These are phyloP conservation scores for Tetrastigma voinierianum DNA, from an alignment of 164 flowering plant species.

Conservation along the genomic window DNA sequence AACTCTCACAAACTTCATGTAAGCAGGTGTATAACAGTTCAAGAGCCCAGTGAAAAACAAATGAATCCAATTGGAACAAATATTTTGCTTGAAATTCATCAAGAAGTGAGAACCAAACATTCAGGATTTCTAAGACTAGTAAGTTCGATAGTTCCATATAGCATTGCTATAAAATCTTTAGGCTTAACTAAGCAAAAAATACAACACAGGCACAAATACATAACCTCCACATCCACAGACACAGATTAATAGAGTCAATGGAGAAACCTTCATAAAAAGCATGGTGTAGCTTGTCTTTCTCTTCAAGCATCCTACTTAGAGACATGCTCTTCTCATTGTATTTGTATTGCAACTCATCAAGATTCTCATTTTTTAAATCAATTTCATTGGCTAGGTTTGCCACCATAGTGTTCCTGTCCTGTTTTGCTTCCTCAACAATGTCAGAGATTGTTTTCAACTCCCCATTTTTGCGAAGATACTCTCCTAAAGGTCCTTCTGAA, in stretches of 20 bases:
- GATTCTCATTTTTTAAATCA: conserved; percentile 43
- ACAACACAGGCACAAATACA: neutral
- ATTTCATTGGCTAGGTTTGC: conserved; percentile 39
- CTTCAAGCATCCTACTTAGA: conserved; percentile 47
- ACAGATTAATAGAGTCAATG: neutral
- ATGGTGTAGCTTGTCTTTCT: conserved; percentile 54
- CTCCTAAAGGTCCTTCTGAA: conserved; percentile 48
- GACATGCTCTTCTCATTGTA: conserved; percentile 52
- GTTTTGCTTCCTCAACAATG: conserved; percentile 34
- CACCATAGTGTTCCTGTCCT: conserved; percentile 32
- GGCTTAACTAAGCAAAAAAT: neutral
- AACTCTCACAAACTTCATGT: too few relatives aligned
- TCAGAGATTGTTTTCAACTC: conserved; percentile 42
- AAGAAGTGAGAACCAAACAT: too few relatives aligned
- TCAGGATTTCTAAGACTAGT: too few relatives aligned
- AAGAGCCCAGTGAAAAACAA: too few relatives aligned
- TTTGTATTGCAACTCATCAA: conserved; percentile 35
- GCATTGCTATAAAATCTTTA: too few relatives aligned
- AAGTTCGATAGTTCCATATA: too few relatives aligned
- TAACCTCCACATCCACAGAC: neutral
- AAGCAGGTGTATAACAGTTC: too few relatives aligned
- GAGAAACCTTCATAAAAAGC: conserved; percentile 53
- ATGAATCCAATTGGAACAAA: too few relatives aligned
- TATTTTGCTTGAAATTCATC: too few relatives aligned
- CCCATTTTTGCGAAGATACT: conserved; percentile 43